Evolutionary conservation across 192 early-diverging fungal genomes (phyloP).

Genomic region (Piromyces sp.): DNA sequence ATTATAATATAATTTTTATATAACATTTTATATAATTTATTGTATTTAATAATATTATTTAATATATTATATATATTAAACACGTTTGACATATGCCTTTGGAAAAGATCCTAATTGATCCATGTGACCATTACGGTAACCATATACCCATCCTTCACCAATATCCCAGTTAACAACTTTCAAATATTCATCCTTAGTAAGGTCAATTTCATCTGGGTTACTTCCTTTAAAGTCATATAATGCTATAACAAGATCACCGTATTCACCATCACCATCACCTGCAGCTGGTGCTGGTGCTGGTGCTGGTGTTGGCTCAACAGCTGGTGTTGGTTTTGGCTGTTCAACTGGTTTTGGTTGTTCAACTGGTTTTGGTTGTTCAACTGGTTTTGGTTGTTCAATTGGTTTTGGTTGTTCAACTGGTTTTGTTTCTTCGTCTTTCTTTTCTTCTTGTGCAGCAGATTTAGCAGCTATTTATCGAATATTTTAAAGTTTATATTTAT

Average conservation of each 20-base stretch:
- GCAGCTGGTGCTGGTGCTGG: neutral
- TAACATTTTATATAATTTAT: too few relatives aligned
- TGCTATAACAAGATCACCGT: neutral
- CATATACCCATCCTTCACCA: neutral
- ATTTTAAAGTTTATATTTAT: too few relatives aligned
- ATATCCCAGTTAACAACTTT: neutral
- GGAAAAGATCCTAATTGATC: neutral
- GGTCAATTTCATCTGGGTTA: neutral
- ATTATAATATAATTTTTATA: neutral
- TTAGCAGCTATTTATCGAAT: too few relatives aligned
- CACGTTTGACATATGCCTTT: neutral
- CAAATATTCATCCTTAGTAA: neutral
- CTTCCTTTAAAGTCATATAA: neutral
- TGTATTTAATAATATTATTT: neutral
- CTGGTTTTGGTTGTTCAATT: neutral
- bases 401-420: neutral
- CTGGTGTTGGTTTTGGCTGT: neutral
- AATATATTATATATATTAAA: neutral
- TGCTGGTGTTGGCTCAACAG: neutral
- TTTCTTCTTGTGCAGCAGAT: neutral
- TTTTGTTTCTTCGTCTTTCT: neutral
- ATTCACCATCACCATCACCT: neutral
- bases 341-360: neutral
- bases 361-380: neutral
- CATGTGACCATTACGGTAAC: neutral